These are phyloP conservation scores for Schwanniomyces vanrijiae DNA, from an alignment of 805 yeast genomes.

Conservation along the genomic window DNA sequence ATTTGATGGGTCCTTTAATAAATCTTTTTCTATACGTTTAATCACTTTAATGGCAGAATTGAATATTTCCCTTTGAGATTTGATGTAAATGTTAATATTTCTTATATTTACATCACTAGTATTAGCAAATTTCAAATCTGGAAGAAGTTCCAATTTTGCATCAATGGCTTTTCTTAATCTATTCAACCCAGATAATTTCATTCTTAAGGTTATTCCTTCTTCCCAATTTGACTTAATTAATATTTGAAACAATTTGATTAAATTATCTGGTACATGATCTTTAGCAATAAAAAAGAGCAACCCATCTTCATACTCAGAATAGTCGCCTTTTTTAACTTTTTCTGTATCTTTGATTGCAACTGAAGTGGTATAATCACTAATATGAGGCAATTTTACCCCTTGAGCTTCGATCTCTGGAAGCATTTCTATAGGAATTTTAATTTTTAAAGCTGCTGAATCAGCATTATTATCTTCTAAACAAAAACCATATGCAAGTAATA, in stretches of 20 bases:
- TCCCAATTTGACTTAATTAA: slow-evolving; percentile 55
- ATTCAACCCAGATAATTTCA: slow-evolving; percentile 60
- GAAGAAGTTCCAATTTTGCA: slow-evolving; percentile 44
- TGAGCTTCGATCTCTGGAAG: slow-evolving; percentile 28
- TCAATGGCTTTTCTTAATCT: slow-evolving; percentile 52
- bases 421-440: slow-evolving; percentile 47
- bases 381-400: slow-evolving; percentile 39
- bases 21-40: slow-evolving; percentile 44
- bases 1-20: slow-evolving; percentile 36
- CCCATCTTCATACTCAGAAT: slow-evolving; percentile 27
- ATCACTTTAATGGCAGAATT: slow-evolving; percentile 45
- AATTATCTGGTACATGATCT: slow-evolving; percentile 38
- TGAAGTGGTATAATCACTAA: slow-evolving; percentile 40
- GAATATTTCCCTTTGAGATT: slow-evolving; percentile 49
- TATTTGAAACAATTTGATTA: slow-evolving; percentile 55
- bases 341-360: slow-evolving; percentile 14
- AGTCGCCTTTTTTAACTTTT: slow-evolving; percentile 6
- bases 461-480: slow-evolving; percentile 54
- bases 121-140: slow-evolving; percentile 21
- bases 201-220: slow-evolving; percentile 44
- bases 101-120: slow-evolving; percentile 15
- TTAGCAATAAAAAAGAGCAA: slow-evolving; percentile 39
- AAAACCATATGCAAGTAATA: slow-evolving; percentile 83
- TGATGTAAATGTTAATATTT: slow-evolving; percentile 46
- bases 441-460: slow-evolving; percentile 59